A percentile compares a stretch with the other conserved stretches of the same genome.
Conservation (phyloP, 495 filamentous ascomycete genomes). For the Lophiostoma macrostomum region DNA sequence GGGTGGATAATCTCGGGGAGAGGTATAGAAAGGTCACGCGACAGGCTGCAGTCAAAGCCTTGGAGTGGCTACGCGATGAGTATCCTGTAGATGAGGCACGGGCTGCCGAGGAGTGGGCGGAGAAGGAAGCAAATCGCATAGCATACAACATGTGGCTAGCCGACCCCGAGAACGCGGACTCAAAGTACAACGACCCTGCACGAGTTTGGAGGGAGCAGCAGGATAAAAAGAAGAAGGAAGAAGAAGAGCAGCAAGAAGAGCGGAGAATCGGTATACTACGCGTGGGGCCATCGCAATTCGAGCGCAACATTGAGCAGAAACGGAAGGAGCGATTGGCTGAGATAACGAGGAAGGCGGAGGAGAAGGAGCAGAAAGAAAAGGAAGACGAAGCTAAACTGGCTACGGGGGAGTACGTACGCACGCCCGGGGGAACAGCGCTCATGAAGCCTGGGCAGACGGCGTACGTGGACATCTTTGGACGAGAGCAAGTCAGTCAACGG, state of each 20-base stretch:
- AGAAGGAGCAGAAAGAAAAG: constrained; percentile 44
- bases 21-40: constrained; percentile 29
- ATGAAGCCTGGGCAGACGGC: constrained; percentile 43
- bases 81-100: constrained; percentile 75
- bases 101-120: constrained; percentile 59
- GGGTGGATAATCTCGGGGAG: constrained; percentile 34
- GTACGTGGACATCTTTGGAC: constrained; percentile 31
- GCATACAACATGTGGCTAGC: constrained; percentile 28
- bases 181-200: constrained; percentile 39
- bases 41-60: constrained; percentile 46
- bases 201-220: constrained; percentile 14
- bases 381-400: constrained; percentile 44
- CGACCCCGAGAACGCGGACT: constrained; percentile 46
- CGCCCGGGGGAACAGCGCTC: constrained; percentile 45
- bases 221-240: constrained; percentile 40
- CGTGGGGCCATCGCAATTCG: constrained; percentile 37
- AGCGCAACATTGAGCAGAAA: constrained; percentile 22
- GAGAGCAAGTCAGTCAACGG: constrained; percentile 13
- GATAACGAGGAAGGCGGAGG: constrained; percentile 47
- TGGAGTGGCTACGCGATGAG: constrained; percentile 65
- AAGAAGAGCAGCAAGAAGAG: constrained; percentile 42
- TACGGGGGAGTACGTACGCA: constrained; percentile 45
- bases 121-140: constrained; percentile 48
- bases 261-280: constrained; percentile 28
- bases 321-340: constrained; percentile 21